Conservation (phyloP, 2,329 filamentous ascomycete genomes). For the Ascochyta fabae region DNA sequence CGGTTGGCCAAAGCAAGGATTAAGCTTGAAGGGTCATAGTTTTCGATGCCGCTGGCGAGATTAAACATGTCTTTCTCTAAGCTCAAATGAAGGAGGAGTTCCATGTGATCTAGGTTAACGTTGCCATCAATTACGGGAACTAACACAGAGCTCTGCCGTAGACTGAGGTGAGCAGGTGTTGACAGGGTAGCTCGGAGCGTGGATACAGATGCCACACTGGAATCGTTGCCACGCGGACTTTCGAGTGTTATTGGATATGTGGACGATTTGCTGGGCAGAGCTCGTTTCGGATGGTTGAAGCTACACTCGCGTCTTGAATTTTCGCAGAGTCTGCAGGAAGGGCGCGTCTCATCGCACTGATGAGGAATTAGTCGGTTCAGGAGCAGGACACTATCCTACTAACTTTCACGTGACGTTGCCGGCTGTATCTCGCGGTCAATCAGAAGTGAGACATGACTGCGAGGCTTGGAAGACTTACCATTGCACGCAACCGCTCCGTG, state of each 20-base stretch:
- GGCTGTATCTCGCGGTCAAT: constrained; percentile 9
- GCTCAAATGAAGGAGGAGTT: constrained; percentile 45
- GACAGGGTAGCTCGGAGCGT: no score
- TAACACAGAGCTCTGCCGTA: no score
- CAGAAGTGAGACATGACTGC: no score
- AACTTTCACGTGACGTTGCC: constrained; percentile 30
- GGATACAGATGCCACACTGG: no score
- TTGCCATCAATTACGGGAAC: constrained; percentile 3
- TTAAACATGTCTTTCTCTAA: constrained; percentile 32
- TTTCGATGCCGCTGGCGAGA: constrained; percentile 25
- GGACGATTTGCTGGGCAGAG: no score
- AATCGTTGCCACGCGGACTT: no score
- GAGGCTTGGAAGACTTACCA: constrained; percentile 21
- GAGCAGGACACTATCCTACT: neutral
- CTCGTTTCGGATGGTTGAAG: neutral
- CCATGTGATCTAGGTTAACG: constrained; percentile 47
- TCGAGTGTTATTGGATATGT: no score
- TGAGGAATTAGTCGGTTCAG: no score
- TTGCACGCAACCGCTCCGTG: constrained; percentile 23
- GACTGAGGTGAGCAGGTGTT: no score
- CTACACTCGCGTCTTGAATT: constrained; percentile 24
- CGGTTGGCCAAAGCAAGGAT: constrained; percentile 27
- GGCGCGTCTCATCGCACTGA: constrained; percentile 32
- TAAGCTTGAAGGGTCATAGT: constrained; percentile 21
- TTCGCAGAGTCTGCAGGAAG: constrained; percentile 24